A percentile compares a stretch with the other conserved stretches of the same genome.
Evolutionary conservation across 495 filamentous ascomycete genomes (phyloP).

Genomic region (Daldinia loculata): DNA sequence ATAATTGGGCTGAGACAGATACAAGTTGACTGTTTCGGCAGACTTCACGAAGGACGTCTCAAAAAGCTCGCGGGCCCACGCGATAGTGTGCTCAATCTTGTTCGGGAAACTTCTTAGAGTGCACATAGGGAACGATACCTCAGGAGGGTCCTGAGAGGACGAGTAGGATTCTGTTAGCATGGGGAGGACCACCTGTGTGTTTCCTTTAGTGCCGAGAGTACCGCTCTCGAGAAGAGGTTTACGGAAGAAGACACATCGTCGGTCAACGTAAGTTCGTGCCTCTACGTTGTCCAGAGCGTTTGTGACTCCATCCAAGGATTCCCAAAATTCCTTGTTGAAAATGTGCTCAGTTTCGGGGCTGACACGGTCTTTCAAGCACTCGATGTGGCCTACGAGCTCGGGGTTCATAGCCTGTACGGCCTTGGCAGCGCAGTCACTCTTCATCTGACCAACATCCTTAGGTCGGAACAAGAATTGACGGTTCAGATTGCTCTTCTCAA

Average conservation of each 20-base stretch:
- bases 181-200: slow-evolving; percentile 94
- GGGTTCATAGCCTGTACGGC: slow-evolving; percentile 96
- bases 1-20: slow-evolving; percentile 91
- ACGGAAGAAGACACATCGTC: slow-evolving; percentile 97
- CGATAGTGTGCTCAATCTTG: slow-evolving; percentile 98
- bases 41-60: slow-evolving; percentile 92
- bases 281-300: slow-evolving; percentile 99
- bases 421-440: slow-evolving; percentile 93
- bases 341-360: slow-evolving; percentile 91
- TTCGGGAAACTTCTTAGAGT: slow-evolving; percentile 98
- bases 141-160: slow-evolving; percentile 96
- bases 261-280: slow-evolving; percentile 95
- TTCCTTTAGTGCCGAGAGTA: slow-evolving; percentile 97
- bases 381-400: slow-evolving; percentile 84
- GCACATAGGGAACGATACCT: slow-evolving; percentile 99
- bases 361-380: slow-evolving; percentile 86
- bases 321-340: slow-evolving; percentile 97
- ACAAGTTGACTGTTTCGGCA: slow-evolving; percentile 94
- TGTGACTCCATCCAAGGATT: slow-evolving; percentile 86
- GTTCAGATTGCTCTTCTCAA: slow-evolving; percentile 99
- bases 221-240: slow-evolving; percentile 97
- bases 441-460: slow-evolving; percentile 93
- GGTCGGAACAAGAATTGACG: slow-evolving; percentile 95
- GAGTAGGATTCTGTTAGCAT: slow-evolving; percentile 96
- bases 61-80: slow-evolving; percentile 96